Percentiles rank a stretch among this genome's conserved stretches.
phyloP scores from a whole-genome alignment of 176 grass and related monocot species.

The Ensete glaucum region DNA sequence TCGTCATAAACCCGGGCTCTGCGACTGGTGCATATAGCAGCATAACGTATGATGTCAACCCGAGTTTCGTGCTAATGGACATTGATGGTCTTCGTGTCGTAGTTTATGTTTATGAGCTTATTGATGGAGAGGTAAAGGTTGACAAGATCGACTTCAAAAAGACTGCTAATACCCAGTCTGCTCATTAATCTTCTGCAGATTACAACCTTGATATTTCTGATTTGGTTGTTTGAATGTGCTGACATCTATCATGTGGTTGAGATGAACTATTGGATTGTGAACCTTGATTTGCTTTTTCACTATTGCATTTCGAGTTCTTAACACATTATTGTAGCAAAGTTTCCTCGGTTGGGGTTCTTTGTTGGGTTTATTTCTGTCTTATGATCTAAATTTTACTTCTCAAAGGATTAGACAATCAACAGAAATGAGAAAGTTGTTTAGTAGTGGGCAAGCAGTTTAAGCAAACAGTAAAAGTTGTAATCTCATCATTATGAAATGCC shows the following conservation, averaged over 20 bases:
- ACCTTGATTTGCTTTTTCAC: too few species aligned
- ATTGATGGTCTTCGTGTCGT: slow-evolving; percentile 90
- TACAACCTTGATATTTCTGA: background rate
- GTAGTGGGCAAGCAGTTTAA: too few species aligned
- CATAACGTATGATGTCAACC: slow-evolving; percentile 94
- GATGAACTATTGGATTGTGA: too few species aligned
- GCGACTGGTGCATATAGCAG: slow-evolving; percentile 92
- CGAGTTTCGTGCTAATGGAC: slow-evolving; percentile 97
- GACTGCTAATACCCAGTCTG: slow-evolving; percentile 46
- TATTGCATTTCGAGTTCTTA: too few species aligned
- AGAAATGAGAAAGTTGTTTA: too few species aligned
- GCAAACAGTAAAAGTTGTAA: too few species aligned
- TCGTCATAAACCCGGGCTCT: slow-evolving; percentile 90
- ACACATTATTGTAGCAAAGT: too few species aligned
- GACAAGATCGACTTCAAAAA: slow-evolving; percentile 99
- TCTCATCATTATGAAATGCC: too few species aligned
- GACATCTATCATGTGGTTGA: background rate
- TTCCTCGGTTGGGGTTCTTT: too few species aligned
- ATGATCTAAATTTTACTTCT: too few species aligned
- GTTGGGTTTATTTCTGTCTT: too few species aligned
- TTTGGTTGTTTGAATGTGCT: background rate
- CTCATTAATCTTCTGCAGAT: background rate
- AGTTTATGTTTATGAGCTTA: slow-evolving; percentile 97
- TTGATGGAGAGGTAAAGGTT: slow-evolving; percentile 94
- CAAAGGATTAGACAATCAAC: too few species aligned